These are phyloP conservation scores for Paramarasmius palmivorus DNA, from an alignment of 1,284 basidiomycete species.

Conservation along the genomic window DNA sequence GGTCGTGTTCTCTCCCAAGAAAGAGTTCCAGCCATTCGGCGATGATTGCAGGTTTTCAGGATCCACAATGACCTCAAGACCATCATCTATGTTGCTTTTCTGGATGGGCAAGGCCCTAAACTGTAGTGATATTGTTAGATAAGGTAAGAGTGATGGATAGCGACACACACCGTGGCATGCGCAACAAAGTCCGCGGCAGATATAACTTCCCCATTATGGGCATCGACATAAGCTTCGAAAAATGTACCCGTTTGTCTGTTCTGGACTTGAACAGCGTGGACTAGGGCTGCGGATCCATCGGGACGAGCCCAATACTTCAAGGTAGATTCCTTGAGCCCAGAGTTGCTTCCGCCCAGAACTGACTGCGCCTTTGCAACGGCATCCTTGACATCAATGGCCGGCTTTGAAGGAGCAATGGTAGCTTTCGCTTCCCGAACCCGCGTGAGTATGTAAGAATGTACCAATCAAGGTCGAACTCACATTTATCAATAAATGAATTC, in stretches of 20 bases:
- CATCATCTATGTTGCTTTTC: constrained; percentile 36
- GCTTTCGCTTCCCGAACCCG: constrained; percentile 17
- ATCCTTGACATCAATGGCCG: constrained; percentile 35
- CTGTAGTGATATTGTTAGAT: constrained; percentile 14
- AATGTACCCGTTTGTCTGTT: constrained; percentile 52
- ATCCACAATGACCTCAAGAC: constrained; percentile 39
- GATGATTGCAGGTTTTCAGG: constrained; percentile 41
- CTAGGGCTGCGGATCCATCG: constrained; percentile 49
- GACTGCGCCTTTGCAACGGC: constrained; percentile 41
- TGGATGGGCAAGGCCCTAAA: constrained; percentile 42
- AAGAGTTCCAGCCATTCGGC: constrained; percentile 49
- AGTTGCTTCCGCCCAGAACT: constrained; percentile 41
- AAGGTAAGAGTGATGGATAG: neutral
- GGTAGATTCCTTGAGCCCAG: constrained; percentile 37
- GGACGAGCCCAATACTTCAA: constrained; percentile 46
- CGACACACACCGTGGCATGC: constrained; percentile 36
- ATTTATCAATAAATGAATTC: neutral
- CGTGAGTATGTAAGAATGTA: no score
- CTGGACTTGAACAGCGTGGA: constrained; percentile 58
- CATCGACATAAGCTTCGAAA: constrained; percentile 67
- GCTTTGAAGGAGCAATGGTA: constrained; percentile 36
- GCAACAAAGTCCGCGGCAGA: constrained; percentile 53
- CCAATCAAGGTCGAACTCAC: neutral
- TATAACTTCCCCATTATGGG: constrained; percentile 49
- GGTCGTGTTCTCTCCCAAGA: constrained; percentile 10